Evolutionary conservation across 129 eudicot genomes (phyloP).

Genomic region (Chrysanthemum makinoi): DNA sequence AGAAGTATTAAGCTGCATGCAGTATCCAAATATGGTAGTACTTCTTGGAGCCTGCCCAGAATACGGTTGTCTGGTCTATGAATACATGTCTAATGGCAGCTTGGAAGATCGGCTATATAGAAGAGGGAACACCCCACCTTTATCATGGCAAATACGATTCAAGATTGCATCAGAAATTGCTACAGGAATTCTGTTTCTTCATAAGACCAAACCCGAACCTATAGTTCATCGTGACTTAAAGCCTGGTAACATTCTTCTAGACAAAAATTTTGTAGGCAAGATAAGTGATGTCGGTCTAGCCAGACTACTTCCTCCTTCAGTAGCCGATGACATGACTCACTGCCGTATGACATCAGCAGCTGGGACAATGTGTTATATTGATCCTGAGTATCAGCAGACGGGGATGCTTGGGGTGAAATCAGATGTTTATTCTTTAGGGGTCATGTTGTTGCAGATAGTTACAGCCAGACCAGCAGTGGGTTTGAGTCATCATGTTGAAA

Average conservation of each 20-base stretch:
- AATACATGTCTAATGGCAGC: constrained; percentile 68
- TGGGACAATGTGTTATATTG: constrained; percentile 64
- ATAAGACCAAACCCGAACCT: constrained; percentile 71
- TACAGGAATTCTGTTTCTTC: constrained; percentile 65
- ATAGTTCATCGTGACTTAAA: constrained; percentile 69
- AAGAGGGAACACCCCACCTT: constrained; percentile 42
- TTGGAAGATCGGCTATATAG: constrained; percentile 60
- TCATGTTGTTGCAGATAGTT: constrained; percentile 54
- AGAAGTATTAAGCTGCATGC: constrained; percentile 66
- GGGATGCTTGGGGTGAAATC: constrained; percentile 64
- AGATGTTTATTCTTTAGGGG: constrained; percentile 54
- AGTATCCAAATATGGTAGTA: constrained; percentile 72
- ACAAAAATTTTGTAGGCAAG: constrained; percentile 48
- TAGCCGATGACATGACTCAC: constrained; percentile 47
- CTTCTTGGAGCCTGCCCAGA: constrained; percentile 71
- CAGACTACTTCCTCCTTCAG: constrained; percentile 43
- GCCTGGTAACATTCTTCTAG: constrained; percentile 65
- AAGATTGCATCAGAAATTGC: constrained; percentile 63
- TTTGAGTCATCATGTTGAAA: constrained; percentile 41
- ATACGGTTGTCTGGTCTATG: constrained; percentile 60
- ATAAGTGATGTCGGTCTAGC: constrained; percentile 71
- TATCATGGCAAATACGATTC: constrained; percentile 64
- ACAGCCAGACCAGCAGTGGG: constrained; percentile 64
- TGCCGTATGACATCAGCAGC: constrained; percentile 60
- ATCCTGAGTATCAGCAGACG: constrained; percentile 62